Base-by-base conservation (phyloP, 179 eudicot genomes). In the Vitellaria paradoxa region DNA sequence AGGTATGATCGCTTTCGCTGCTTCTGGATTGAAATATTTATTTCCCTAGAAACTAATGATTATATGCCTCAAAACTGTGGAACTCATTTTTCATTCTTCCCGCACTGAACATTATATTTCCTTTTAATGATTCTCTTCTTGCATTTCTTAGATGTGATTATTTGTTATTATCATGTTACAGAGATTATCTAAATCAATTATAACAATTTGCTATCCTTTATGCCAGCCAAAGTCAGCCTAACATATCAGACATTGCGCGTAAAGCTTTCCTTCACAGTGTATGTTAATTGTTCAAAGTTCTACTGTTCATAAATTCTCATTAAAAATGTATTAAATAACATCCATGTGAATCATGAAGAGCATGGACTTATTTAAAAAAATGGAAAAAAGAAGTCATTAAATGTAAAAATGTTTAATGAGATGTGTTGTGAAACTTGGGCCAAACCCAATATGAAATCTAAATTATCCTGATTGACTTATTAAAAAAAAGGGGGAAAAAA, bases 221-320 rank as follows among this genome's bases (percentile, higher is more conserved):
- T 88, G 76, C 63, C 96, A 96, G 99, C 70, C 93, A 91, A 77
- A 92, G 80, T 82, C 98, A 93, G 85, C 90, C 92, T 60, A 91
- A 98, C 56, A 91, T 93, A 76, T 85, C 99, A 67, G 99, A 96
- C 78, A 89, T 96, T 72, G 98, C 99, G 42, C 88, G 99, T 79
- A 96, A 93, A 86, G 99, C 99, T 71, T 96, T 96, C 82, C 86
- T 96, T 73, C 89, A 92, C 89, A 96, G 99, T 81, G 99, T 61
- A 17, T 71, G 37, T 30, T 30, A 30, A 24, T 20, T 50, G 18
- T 9, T 75, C 42, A 49, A 49, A 64, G 24, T 10, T 17, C 7
- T 70, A 42, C 55, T 50, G 1, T 50, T 50, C 1, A 50, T 3
- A 50, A 50, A 12, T 50, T 73, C 21, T 6, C 24, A 15, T 0